Conservation (phyloP, 495 filamentous ascomycete genomes). For the Tetracladium setigerum region DNA sequence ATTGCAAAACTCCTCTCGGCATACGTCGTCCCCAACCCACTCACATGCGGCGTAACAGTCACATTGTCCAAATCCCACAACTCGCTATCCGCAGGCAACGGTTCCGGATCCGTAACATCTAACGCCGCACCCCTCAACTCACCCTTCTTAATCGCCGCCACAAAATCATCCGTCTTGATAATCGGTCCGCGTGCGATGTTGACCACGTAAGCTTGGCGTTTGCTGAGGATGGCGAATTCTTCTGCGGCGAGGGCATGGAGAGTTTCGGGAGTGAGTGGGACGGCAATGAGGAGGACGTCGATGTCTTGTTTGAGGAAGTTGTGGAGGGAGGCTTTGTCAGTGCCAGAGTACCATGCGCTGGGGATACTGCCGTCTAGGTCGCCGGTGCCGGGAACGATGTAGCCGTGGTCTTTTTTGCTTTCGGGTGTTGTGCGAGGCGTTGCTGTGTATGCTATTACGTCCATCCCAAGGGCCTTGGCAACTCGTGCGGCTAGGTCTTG, state of each 20-base stretch:
- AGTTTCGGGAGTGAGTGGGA: slow-evolving; percentile 67
- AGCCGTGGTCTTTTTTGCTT: slow-evolving; percentile 54
- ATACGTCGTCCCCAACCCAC: slow-evolving; percentile 53
- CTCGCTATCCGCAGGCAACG: slow-evolving; percentile 59
- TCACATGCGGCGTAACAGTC: slow-evolving; percentile 74
- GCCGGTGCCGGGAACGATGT: slow-evolving; percentile 67
- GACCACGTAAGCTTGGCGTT: slow-evolving; percentile 51
- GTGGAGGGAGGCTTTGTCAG: slow-evolving; percentile 49
- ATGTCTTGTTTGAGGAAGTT: slow-evolving; percentile 62
- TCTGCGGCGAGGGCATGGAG: slow-evolving; percentile 49
- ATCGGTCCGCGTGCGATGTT: slow-evolving; percentile 73
- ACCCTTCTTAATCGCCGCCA: slow-evolving; percentile 50
- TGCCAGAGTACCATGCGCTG: slow-evolving; percentile 63
- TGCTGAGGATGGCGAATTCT: slow-evolving; percentile 59
- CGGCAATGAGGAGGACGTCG: slow-evolving; percentile 65
- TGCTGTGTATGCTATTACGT: slow-evolving; percentile 75
- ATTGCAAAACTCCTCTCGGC: slow-evolving; percentile 51
- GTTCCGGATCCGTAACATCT: slow-evolving; percentile 85
- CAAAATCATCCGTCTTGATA: slow-evolving; percentile 60
- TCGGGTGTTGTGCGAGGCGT: slow-evolving; percentile 45
- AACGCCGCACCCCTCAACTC: slow-evolving; percentile 65
- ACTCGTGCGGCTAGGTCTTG: slow-evolving; percentile 49
- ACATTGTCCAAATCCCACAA: slow-evolving; percentile 70
- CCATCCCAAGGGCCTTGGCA: slow-evolving; percentile 66
- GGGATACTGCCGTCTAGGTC: slow-evolving; percentile 70